phyloP scores from a whole-genome alignment of 306 rosid species.

The Ceratonia siliqua region DNA sequence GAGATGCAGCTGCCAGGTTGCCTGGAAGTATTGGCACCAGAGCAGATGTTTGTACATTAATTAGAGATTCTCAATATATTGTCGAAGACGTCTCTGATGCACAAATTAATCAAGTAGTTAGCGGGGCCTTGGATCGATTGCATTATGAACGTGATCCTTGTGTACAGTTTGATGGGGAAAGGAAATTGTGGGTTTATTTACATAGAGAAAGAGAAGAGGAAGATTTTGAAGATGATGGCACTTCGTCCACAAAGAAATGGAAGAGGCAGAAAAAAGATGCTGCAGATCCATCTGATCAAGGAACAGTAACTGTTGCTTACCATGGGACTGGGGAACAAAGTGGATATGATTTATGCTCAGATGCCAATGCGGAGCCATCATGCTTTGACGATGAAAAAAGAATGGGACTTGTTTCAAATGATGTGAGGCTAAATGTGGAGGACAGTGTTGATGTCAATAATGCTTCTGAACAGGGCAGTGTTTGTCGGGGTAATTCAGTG shows the following conservation, averaged over 20 bases:
- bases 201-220: constrained; percentile 99
- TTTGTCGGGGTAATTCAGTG: constrained; percentile 51
- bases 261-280: constrained; percentile 95
- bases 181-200: constrained; percentile 96
- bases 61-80: constrained; percentile 95
- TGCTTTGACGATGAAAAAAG: constrained; percentile 65
- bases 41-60: constrained; percentile 97
- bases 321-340: constrained; percentile 65
- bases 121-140: constrained; percentile 98
- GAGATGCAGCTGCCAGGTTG: constrained; percentile 98
- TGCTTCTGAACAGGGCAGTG: constrained; percentile 61
- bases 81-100: constrained; percentile 97
- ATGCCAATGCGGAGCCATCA: constrained; percentile 83
- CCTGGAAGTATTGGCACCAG: constrained; percentile 99
- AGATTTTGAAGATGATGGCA: constrained; percentile 99
- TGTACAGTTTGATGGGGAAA: constrained; percentile 95
- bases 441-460: constrained; percentile 51
- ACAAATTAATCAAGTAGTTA: constrained; percentile 97
- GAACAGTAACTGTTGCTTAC: constrained; percentile 73
- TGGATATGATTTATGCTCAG: constrained; percentile 80
- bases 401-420: constrained; percentile 51
- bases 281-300: constrained; percentile 82
- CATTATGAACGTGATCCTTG: constrained; percentile 99
- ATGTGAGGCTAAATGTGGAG: constrained; percentile 54
- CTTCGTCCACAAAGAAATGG: constrained; percentile 99